Conservation (phyloP, 2,329 filamentous ascomycete species). For the Cryphonectria radicalis region DNA sequence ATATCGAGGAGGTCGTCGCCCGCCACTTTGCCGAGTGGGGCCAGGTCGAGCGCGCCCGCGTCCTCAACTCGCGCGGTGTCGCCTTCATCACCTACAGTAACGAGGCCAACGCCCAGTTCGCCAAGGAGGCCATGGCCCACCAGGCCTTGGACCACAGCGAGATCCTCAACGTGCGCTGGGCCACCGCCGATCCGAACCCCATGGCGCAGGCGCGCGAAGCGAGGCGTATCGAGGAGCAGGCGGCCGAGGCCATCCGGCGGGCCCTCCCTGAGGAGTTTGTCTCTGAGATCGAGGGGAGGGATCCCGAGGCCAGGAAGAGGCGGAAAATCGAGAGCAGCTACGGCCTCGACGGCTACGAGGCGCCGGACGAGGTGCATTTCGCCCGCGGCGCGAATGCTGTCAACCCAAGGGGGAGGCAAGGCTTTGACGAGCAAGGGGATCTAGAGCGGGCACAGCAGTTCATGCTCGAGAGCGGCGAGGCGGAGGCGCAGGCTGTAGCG, state of each 20-base stretch:
- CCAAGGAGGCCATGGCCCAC: constrained; percentile 94
- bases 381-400: constrained; percentile 74
- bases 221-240: constrained; percentile 88
- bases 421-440: constrained; percentile 50
- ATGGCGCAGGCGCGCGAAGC: constrained; percentile 93
- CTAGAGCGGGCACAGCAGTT: constrained; percentile 64
- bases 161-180: constrained; percentile 95
- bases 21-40: constrained; percentile 98
- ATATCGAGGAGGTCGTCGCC: constrained; percentile 94
- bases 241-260: constrained; percentile 87
- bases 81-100: constrained; percentile 95
- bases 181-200: constrained; percentile 94
- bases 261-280: constrained; percentile 90
- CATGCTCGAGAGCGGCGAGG: constrained; percentile 62
- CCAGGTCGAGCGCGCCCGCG: constrained; percentile 83
- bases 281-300: constrained; percentile 89
- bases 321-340: constrained; percentile 89
- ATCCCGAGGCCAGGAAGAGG: constrained; percentile 84
- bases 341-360: constrained; percentile 88
- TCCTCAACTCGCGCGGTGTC: constrained; percentile 86
- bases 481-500: constrained; percentile 46
- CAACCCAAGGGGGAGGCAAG: constrained; percentile 61
- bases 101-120: constrained; percentile 87
- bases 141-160: constrained; percentile 91
- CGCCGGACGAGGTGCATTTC: constrained; percentile 92